Evolutionary conservation across 2,329 filamentous ascomycete genomes (phyloP), one percentile per base, ranked within the genome.

Genomic region (Ophiocordyceps robertsii): DNA sequence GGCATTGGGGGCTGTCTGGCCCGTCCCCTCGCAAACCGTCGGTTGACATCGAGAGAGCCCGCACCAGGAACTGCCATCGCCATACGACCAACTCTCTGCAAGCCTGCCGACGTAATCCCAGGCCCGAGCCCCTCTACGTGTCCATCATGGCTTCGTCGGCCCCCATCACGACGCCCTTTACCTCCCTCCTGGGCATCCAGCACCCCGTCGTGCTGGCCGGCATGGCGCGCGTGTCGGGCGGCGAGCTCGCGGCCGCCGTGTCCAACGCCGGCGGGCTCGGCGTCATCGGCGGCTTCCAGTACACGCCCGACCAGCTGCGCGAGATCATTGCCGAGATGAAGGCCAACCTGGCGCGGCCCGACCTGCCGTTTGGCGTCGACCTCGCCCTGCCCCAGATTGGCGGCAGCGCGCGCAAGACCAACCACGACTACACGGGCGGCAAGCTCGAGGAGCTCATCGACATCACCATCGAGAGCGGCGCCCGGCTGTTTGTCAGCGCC

Each of bases 391-490:
- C 90, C 1, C 88, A 95, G 65, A 71, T 95, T 43, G 90, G 90
- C 44, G 87, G 83, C 35, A 70, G 66, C 30, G 90, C 90, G 7
- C 78, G 90, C 49, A 84, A 84, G 61, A 95, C 90, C 4, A 96
- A 95, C 65, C 86, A 95, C 64, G 90, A 95, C 63, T 96, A 96
- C 68, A 95, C 90, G 1, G 74, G 83, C 51, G 90, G 90, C 36
- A 83, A 87, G 60, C 75, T 95, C 14, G 84, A 93, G 58, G 82
- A 93, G 61, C 71, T 95, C 30, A 83, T 95, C 50, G 82, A 87
- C 53, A 85, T 95, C 37, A 85, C 82, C 3, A 85, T 95, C 52
- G 77, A 81, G 53, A 83, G 84, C 51, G 83, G 85, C n/a, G 86
- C 90, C 8, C 77, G 72, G 56, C 65, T 95, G 39, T 95, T 96